Conservation (phyloP, 306 rosid species). For the Cicer arietinum region DNA sequence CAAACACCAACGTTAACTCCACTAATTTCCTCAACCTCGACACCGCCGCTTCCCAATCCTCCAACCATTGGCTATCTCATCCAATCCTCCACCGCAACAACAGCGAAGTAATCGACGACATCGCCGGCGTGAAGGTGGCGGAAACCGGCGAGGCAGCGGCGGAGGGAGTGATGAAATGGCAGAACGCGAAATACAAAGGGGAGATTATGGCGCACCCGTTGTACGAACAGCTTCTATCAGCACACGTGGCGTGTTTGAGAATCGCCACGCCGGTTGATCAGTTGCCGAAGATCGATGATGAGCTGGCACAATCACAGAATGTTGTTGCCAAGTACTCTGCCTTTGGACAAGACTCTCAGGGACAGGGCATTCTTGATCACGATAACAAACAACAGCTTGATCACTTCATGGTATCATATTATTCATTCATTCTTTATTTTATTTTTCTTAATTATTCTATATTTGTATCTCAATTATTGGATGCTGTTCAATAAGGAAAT, state of each 20-base stretch:
- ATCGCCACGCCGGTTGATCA: constrained; percentile 99
- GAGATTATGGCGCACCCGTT: constrained; percentile 89
- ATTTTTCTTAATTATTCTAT: not conserved
- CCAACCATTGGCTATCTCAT: constrained; percentile 78
- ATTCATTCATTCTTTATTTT: too few species aligned
- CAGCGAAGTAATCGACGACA: constrained; percentile 77
- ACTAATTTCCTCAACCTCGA: constrained; percentile 88
- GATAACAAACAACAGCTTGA: constrained; percentile 89
- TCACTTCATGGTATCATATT: constrained; percentile 78
- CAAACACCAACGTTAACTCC: constrained; percentile 32
- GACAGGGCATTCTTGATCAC: constrained; percentile 65
- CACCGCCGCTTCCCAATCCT: constrained; percentile 61
- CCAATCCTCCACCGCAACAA: constrained; percentile 79
- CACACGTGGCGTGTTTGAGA: constrained; percentile 92
- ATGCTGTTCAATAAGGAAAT: too few species aligned
- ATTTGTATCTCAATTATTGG: not conserved
- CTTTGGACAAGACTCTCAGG: constrained; percentile 21
- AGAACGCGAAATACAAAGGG: constrained; percentile 77
- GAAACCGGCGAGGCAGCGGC: constrained; percentile 50
- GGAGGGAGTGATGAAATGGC: constrained; percentile 73
- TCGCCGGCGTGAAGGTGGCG: constrained; percentile 46
- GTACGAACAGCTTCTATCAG: constrained; percentile 87
- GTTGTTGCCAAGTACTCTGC: constrained; percentile 91
- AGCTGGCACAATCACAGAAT: constrained; percentile 92
- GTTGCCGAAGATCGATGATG: constrained; percentile 94